A percentile compares a stretch with the other conserved stretches of the same genome.
Conservation (phyloP, 371 early-diverging fungal genomes). For the Mortierella polycephala region DNA sequence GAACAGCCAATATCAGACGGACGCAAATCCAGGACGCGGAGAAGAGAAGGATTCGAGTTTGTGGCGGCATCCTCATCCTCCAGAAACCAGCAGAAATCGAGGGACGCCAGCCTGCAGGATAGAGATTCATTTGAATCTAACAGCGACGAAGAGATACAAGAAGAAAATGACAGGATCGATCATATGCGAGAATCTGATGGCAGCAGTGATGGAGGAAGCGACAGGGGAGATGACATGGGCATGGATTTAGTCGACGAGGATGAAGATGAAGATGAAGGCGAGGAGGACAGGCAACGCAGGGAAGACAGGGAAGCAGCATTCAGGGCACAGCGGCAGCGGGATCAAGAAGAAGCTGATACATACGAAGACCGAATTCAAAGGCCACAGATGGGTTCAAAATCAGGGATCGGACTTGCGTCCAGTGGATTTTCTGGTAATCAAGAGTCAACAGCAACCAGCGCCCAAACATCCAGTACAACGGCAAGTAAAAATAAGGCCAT, state of each 20-base stretch:
- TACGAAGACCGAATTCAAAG: conserved; percentile 24
- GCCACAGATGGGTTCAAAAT: conserved; percentile 24
- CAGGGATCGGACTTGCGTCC: conserved; percentile 15
- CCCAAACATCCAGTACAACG: conserved; percentile 3
- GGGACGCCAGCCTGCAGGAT: background rate
- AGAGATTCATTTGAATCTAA: background rate
- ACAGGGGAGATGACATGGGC: conserved; percentile 2
- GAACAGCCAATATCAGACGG: conserved; percentile 12
- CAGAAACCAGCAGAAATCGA: background rate
- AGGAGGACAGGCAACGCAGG: conserved; percentile 14
- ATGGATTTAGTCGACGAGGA: conserved; percentile 14
- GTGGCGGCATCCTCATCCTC: conserved; percentile 22
- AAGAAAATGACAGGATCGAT: conserved; percentile 3
- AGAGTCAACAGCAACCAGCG: background rate
- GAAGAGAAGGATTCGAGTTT: conserved; percentile 30
- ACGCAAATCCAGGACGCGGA: conserved; percentile 17
- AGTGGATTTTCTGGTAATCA: background rate
- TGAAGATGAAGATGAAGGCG: conserved; percentile 22
- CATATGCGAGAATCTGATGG: conserved; percentile 1
- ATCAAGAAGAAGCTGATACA: conserved; percentile 25
- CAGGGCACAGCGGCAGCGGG: conserved; percentile 14
- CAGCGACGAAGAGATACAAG: conserved; percentile 7
- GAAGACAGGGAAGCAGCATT: conserved; percentile 37
- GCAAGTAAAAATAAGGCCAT: conserved; percentile 22
- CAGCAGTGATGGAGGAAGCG: conserved; percentile 2